Base-by-base conservation (phyloP, 805 yeast species). In the Kazachstania viticola region DNA sequence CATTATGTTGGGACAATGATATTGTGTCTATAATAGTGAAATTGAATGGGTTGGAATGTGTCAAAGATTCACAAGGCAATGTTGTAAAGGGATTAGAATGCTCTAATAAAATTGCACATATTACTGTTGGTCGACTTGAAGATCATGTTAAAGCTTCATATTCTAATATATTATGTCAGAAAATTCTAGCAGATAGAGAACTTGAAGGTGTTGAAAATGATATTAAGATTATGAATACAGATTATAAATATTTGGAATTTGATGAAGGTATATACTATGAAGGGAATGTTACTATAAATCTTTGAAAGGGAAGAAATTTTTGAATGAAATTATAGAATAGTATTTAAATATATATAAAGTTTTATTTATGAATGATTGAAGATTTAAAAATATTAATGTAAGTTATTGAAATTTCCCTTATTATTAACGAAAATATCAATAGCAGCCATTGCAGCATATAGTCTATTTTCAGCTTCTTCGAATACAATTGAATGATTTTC, bases 361-460 rank as follows among this genome's bases (percentile, higher is more conserved):
- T 7, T 19, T n/a, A n/a, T n/a, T n/a, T n/a, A n/a, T n/a, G n/a
- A n/a, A n/a, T n/a, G n/a, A n/a, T n/a, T n/a, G n/a, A n/a, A n/a
- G n/a, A n/a, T n/a, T n/a, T n/a, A n/a, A n/a, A n/a, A n/a, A n/a
- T n/a, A n/a, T n/a, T n/a, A n/a, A n/a, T n/a, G n/a, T n/a, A n/a
- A n/a, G n/a, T n/a, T n/a, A 17, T 42, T 35, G 38, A 67, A 71
- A 37, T 73, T 65, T 31, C 94, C 94, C 55, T 80, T 79, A 60
- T 84, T 81, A 31, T 79, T 67, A 5, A 91, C 94, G 55, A 88
- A 84, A 0, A 79, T 85, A 45, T 91, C 96, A 27, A 91, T 65
- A 1, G 76, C 94, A 9, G 97, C 87, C 64, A 91, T 81, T 18
- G 97, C 97, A 29, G 98, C 94, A 53, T 91, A 91, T 16, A 91